Evolutionary conservation across 768 basidiomycete species (phyloP).

Genomic region (Panus rudis): DNA sequence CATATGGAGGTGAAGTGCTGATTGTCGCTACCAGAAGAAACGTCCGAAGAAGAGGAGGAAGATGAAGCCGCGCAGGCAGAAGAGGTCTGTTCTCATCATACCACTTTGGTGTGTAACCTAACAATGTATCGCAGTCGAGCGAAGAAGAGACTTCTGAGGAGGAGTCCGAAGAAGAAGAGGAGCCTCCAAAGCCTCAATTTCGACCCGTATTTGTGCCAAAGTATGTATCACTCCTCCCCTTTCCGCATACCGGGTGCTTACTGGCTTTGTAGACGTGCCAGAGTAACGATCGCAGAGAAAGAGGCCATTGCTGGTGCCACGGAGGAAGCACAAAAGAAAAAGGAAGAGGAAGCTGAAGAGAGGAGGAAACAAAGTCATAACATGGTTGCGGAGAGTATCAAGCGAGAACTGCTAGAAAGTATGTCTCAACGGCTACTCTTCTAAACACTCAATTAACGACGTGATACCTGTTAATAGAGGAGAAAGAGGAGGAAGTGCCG

Average conservation of each 20-base stretch:
- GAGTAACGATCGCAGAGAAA: conserved; percentile 63
- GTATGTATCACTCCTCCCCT: conserved; percentile 37
- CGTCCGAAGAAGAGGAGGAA: conserved; percentile 29
- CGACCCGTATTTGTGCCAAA: conserved; percentile 94
- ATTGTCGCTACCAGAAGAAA: conserved; percentile 42
- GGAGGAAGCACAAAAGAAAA: conserved; percentile 64
- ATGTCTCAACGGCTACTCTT: conserved; percentile 23
- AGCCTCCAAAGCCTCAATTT: conserved; percentile 68
- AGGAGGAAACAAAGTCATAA: conserved; percentile 85
- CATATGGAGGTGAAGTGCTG: too few relatives aligned
- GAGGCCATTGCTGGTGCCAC: conserved; percentile 63
- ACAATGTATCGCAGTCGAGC: conserved; percentile 52
- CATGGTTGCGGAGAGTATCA: conserved; percentile 91
- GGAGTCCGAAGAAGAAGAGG: conserved; percentile 58
- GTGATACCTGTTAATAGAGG: conserved; percentile 47
- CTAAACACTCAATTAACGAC: background rate
- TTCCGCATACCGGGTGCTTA: background rate
- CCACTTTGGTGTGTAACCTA: conserved; percentile 2
- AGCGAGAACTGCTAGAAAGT: conserved; percentile 90
- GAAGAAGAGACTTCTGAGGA: conserved; percentile 72
- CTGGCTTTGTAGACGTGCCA: conserved; percentile 50
- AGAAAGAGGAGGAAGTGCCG: conserved; percentile 74
- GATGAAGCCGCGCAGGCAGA: conserved; percentile 31
- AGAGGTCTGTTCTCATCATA: conserved; percentile 33
- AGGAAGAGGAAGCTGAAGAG: conserved; percentile 73